Percentiles rank a stretch among this genome's conserved stretches.
phyloP scores from a whole-genome alignment of 768 basidiomycete species.

The Phaeotremella skinneri region DNA sequence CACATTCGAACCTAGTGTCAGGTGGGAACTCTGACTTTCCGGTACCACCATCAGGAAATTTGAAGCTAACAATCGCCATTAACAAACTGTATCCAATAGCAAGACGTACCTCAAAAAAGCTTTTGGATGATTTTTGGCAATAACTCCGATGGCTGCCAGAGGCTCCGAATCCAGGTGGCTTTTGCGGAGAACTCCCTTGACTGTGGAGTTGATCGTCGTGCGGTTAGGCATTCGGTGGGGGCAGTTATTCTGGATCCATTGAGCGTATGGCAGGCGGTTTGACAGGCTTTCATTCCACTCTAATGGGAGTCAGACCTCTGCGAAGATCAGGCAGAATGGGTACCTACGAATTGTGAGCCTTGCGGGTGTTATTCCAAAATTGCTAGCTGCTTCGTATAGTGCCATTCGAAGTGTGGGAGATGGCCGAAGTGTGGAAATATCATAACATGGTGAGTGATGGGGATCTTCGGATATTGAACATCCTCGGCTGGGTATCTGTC shows the following conservation, averaged over 20 bases:
- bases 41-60: neutral
- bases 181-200: neutral
- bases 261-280: neutral
- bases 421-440: neutral
- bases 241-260: constrained; percentile 3
- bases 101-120: constrained; percentile 5
- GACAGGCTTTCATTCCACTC: constrained; percentile 1
- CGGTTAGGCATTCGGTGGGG: constrained; percentile 3
- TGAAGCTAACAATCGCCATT: neutral
- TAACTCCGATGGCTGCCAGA: constrained; percentile 6
- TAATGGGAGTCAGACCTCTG: neutral
- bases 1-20: constrained; percentile 5
- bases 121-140: constrained; percentile 4
- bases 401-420: constrained; percentile 7
- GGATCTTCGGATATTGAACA: constrained; percentile 1
- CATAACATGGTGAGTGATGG: neutral
- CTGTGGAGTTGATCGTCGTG: neutral
- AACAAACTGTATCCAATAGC: no score
- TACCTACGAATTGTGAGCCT: constrained; percentile 7
- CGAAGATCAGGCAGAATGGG: neutral
- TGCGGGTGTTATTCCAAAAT: constrained; percentile 9
- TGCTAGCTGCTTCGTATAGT: constrained; percentile 8
- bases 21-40: neutral
- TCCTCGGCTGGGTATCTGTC: neutral
- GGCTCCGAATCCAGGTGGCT: constrained; percentile 1